Percentiles rank a stretch among this genome's conserved stretches.
These are phyloP conservation scores for Sarocladium oryzae DNA, from an alignment of 2,329 filamentous ascomycete genomes.

Conservation along the genomic window DNA sequence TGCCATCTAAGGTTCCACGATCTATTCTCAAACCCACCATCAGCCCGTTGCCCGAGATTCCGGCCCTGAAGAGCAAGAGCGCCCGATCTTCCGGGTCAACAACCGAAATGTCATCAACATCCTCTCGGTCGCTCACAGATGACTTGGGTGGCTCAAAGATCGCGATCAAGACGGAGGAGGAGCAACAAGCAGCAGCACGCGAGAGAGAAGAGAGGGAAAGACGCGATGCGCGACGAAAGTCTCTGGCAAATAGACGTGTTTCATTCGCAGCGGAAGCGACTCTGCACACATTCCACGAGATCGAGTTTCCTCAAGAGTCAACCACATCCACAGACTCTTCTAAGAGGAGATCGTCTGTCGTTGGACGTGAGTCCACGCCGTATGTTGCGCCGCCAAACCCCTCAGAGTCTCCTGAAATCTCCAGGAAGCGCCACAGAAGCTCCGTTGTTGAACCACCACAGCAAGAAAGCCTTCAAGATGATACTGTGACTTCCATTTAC, in stretches of 20 bases:
- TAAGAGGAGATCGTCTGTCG: constrained; percentile 58
- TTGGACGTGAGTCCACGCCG: constrained; percentile 49
- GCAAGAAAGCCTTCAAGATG: constrained; percentile 58
- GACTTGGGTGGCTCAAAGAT: constrained; percentile 46
- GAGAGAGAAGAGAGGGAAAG: constrained; percentile 68
- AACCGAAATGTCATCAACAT: constrained; percentile 8
- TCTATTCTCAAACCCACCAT: constrained; percentile 81
- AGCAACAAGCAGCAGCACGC: constrained; percentile 61
- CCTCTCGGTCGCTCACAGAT: constrained; percentile 9
- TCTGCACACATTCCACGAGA: constrained; percentile 91
- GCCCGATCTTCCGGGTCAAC: constrained; percentile 11
- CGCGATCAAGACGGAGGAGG: constrained; percentile 61
- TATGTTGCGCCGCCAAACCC: constrained; percentile 54
- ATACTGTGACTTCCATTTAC: constrained; percentile 68
- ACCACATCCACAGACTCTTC: constrained; percentile 75
- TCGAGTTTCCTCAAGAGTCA: constrained; percentile 83
- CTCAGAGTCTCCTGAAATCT: constrained; percentile 53
- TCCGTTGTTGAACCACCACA: constrained; percentile 52
- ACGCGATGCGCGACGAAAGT: constrained; percentile 85
- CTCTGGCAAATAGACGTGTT: constrained; percentile 84
- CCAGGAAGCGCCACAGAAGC: constrained; percentile 52
- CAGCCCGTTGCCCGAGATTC: constrained; percentile 58
- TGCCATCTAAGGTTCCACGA: constrained; percentile 43
- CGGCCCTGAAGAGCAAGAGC: constrained; percentile 47
- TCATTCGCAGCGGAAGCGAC: constrained; percentile 97